A percentile compares a stretch with the other conserved stretches of the same genome.
Evolutionary conservation across 2,329 filamentous ascomycete genomes (phyloP).

Genomic region (Pseudocercospora fuligena): DNA sequence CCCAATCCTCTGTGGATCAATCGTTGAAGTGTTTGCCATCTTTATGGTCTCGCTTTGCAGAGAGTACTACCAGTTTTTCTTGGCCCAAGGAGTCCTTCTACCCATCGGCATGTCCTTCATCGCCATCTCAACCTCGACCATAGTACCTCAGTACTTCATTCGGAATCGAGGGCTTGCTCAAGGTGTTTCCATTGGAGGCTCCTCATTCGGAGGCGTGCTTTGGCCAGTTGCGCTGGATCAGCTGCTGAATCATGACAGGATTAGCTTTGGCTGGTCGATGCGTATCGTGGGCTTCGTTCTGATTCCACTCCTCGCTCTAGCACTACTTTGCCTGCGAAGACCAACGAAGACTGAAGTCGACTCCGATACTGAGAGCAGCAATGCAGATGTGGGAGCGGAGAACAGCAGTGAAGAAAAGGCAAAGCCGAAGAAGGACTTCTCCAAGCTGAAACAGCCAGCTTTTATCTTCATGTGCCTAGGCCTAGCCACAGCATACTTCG

Average conservation of each 20-base stretch:
- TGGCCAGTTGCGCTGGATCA: slow-evolving; percentile 53
- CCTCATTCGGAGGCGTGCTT: slow-evolving; percentile 21
- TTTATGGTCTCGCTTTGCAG: slow-evolving; percentile 54
- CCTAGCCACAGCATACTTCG: slow-evolving; percentile 32
- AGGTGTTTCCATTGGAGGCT: slow-evolving; percentile 33
- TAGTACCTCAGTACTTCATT: slow-evolving; percentile 53
- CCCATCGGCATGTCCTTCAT: slow-evolving; percentile 51
- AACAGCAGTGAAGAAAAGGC: slow-evolving; percentile 5
- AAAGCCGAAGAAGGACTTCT: slow-evolving; percentile 27
- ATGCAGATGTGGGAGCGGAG: not conserved
- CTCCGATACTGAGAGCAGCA: not conserved
- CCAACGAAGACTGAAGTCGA: not conserved
- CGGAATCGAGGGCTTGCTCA: slow-evolving; percentile 54
- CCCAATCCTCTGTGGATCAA: slow-evolving; percentile 27
- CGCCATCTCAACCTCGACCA: slow-evolving; percentile 52
- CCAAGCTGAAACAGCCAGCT: slow-evolving; percentile 28
- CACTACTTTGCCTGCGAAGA: slow-evolving; percentile 13
- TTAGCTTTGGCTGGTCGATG: slow-evolving; percentile 61
- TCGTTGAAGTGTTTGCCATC: slow-evolving; percentile 50
- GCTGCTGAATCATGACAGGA: slow-evolving; percentile 51
- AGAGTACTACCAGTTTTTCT: slow-evolving; percentile 59
- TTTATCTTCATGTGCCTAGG: slow-evolving; percentile 34
- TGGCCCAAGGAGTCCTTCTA: slow-evolving; percentile 55
- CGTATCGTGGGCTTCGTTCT: slow-evolving; percentile 59
- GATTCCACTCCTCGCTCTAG: slow-evolving; percentile 43